Conservation (phyloP, 2,329 filamentous ascomycete genomes). For the Stagonosporopsis rhizophila region DNA sequence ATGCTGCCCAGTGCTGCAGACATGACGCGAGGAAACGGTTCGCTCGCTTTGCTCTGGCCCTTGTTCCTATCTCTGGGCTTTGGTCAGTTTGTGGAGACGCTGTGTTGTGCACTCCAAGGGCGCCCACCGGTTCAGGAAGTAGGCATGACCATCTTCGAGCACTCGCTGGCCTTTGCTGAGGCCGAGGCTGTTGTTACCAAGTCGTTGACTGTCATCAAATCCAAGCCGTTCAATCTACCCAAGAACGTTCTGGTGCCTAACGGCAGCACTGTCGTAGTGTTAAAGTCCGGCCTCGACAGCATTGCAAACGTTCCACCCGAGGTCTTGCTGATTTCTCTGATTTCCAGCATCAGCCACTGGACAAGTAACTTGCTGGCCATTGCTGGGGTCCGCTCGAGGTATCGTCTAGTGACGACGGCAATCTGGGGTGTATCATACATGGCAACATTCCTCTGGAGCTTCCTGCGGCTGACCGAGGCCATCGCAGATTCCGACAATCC, state of each 20-base stretch:
- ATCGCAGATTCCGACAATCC: slow-evolving; percentile 56
- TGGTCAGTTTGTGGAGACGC: slow-evolving; percentile 87
- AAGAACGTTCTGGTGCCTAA: slow-evolving; percentile 51
- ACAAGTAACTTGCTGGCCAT: slow-evolving; percentile 84
- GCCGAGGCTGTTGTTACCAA: slow-evolving; percentile 87
- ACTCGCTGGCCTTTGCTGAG: slow-evolving; percentile 94
- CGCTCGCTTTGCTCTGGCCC: slow-evolving; percentile 77
- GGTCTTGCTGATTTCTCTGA: slow-evolving; percentile 81
- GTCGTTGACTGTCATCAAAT: slow-evolving; percentile 78
- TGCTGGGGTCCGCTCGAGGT: slow-evolving; percentile 77
- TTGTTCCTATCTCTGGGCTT: slow-evolving; percentile 72
- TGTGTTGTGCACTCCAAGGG: slow-evolving; percentile 88
- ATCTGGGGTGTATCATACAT: slow-evolving; percentile 94
- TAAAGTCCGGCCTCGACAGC: slow-evolving; percentile 71
- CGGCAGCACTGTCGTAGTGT: slow-evolving; percentile 51
- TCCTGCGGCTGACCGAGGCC: slow-evolving; percentile 54
- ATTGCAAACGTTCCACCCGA: slow-evolving; percentile 89
- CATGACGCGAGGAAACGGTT: slow-evolving; percentile 70
- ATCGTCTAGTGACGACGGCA: slow-evolving; percentile 83
- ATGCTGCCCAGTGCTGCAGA: slow-evolving; percentile 69
- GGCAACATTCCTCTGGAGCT: slow-evolving; percentile 80
- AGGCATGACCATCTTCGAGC: slow-evolving; percentile 95
- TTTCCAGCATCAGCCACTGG: slow-evolving; percentile 89
- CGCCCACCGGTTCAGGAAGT: slow-evolving; percentile 81
- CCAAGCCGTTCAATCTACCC: slow-evolving; percentile 57